Conservation (phyloP, 345 rosid species). For the Rhodomyrtus tomentosa region DNA sequence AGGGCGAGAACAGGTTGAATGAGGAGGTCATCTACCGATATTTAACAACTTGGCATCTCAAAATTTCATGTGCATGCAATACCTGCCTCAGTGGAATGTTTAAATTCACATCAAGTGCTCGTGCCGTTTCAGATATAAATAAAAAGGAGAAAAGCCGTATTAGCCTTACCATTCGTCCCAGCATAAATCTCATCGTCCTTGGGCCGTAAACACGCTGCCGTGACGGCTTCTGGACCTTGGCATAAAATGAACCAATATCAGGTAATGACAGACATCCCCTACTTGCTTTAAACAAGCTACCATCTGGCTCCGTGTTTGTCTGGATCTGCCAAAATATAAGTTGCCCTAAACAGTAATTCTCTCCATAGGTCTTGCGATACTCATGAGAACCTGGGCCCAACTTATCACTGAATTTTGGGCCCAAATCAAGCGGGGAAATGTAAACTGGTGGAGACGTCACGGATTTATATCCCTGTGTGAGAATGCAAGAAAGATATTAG, state of each 20-base stretch:
- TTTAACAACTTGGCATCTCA: neutral
- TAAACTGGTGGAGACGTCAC: constrained; percentile 80
- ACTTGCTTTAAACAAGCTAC: constrained; percentile 50
- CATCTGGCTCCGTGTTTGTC: constrained; percentile 73
- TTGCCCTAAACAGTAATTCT: constrained; percentile 94
- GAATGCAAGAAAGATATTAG: neutral
- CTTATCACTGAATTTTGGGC: constrained; percentile 73
- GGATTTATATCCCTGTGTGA: constrained; percentile 56
- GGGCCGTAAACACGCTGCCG: constrained; percentile 84
- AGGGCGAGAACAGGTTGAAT: neutral
- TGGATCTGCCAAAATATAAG: constrained; percentile 92
- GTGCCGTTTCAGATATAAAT: neutral
- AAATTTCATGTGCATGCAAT: neutral
- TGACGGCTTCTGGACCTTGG: constrained; percentile 73
- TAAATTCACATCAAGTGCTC: neutral
- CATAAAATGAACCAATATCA: constrained; percentile 74
- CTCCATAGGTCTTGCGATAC: constrained; percentile 82
- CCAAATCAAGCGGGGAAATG: constrained; percentile 89
- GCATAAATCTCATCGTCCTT: constrained; percentile 52
- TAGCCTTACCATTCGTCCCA: constrained; percentile 71
- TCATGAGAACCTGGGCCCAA: constrained; percentile 59
- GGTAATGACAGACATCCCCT: constrained; percentile 93
- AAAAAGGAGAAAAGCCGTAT: neutral
- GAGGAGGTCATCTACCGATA: neutral
- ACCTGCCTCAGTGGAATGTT: neutral